Base-by-base conservation (phyloP, 768 basidiomycete genomes). In the Leucosporidium creatinivorum region DNA sequence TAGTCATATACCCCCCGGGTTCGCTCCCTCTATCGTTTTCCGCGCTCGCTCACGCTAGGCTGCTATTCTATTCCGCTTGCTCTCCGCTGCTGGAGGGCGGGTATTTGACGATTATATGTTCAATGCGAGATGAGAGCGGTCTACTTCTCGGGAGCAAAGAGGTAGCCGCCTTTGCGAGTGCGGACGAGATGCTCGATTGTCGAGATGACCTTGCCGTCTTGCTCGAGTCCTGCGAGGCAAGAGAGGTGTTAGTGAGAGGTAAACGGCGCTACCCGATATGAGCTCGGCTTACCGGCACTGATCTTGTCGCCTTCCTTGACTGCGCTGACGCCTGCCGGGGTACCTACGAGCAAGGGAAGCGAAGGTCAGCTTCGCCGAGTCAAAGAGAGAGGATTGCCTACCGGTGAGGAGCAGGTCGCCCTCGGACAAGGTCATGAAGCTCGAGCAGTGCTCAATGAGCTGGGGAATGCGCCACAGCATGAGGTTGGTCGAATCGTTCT, bases 361-460 rank as follows among this genome's bases (percentile, higher is more conserved):
- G 9, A n/a, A n/a, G 3, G 54, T 55, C 26, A 55, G 26, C 12
- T 26, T 10, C 25, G 23, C 50, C 21, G 23, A 51, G 23, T 25
- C 55, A 9, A 2, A 18, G 28, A 23, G 19, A 44, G 18, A 19
- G 21, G 48, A 25, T 4, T 19, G 39, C 58, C 50, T 18, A 70
- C 72, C 73, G 9, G 73, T 74, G 19, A 76, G 61, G 47, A 75
- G 59, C 21, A 76, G 50, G 58, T 77, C 73, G 70, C 80, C 73
- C 83, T 96, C 92, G n/a, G 98, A 83, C 0, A 87, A 87, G 93
- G 97, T 96, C 78, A 99, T 93, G 7, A 90, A 26, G 1, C 92
- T 93, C 33, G 26, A 52, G 62, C 94, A 83, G 75, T 94, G 93
- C 72, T 89, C 85, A 69, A 98, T 88, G 59, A 99, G 82, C 23